Percentiles rank a stretch among this genome's conserved stretches.
These are phyloP conservation scores for Aspergillus diversus DNA, from an alignment of 495 filamentous ascomycete genomes.

Conservation along the genomic window DNA sequence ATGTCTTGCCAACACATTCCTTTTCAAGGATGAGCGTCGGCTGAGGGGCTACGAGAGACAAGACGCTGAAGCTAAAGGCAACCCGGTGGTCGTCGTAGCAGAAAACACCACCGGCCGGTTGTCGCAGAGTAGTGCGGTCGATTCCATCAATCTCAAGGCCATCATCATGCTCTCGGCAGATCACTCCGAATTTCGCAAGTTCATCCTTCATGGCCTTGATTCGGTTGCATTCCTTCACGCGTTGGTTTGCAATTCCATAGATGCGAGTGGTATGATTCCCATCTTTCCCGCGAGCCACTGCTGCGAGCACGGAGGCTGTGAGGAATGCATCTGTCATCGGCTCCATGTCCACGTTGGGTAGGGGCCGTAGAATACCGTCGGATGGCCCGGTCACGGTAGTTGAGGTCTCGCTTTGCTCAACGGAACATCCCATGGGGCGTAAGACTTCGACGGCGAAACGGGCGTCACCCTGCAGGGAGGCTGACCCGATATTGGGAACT, in stretches of 20 bases:
- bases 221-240: conserved; percentile 97
- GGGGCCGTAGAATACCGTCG: conserved; percentile 67
- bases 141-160: conserved; percentile 84
- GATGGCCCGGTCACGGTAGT: conserved; percentile 93
- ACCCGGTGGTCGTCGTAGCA: conserved; percentile 99
- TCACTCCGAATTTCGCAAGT: conserved; percentile 92
- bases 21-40: conserved; percentile 82
- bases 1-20: conserved; percentile 97
- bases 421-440: conserved; percentile 88
- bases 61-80: conserved; percentile 97
- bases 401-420: conserved; percentile 80
- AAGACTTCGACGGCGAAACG: conserved; percentile 92
- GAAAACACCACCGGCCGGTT: conserved; percentile 70
- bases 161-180: conserved; percentile 85
- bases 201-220: conserved; percentile 96
- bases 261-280: conserved; percentile 73
- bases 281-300: conserved; percentile 71
- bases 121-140: conserved; percentile 59
- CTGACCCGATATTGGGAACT: conserved; percentile 92
- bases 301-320: conserved; percentile 89
- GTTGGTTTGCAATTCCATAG: conserved; percentile 95
- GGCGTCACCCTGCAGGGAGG: conserved; percentile 92
- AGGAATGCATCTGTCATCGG: conserved; percentile 99
- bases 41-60: conserved; percentile 73
- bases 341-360: conserved; percentile 92